Conservation (phyloP, 208 protist genomes). For the Leishmania turanica region DNA sequence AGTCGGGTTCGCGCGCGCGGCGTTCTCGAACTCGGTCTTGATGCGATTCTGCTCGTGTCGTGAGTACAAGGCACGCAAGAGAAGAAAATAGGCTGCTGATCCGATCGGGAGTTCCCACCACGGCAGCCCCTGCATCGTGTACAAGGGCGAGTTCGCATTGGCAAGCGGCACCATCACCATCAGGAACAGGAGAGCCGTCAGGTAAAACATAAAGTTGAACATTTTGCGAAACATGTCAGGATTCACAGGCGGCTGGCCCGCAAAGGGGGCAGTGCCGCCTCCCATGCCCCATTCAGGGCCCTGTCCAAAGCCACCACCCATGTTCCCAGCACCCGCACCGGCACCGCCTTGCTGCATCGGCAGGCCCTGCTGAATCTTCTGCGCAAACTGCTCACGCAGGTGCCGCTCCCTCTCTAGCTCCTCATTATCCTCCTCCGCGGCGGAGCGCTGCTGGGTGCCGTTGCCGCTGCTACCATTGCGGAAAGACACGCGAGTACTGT, state of each 20-base stretch:
- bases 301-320: constrained; percentile 11
- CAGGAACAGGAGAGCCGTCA: constrained; percentile 53
- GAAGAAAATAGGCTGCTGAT: constrained; percentile 60
- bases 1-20: constrained; percentile 42
- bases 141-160: constrained; percentile 57
- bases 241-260: constrained; percentile 9
- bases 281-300: constrained; percentile 19
- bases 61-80: constrained; percentile 67
- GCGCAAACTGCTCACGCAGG: constrained; percentile 76
- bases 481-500: constrained; percentile 10
- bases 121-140: constrained; percentile 67
- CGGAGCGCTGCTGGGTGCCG: constrained; percentile 29
- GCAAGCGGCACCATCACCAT: constrained; percentile 50
- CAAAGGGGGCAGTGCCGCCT: constrained; percentile 10
- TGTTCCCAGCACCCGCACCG: constrained; percentile 2
- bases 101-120: constrained; percentile 82
- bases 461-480: constrained; percentile 8
- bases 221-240: constrained; percentile 31
- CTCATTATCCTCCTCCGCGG: constrained; percentile 75
- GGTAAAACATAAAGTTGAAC: constrained; percentile 69
- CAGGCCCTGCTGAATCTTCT: constrained; percentile 71
- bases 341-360: constrained; percentile 27
- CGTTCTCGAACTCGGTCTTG: constrained; percentile 74
- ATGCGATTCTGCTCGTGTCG: constrained; percentile 67
- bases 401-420: constrained; percentile 78